Percentiles rank a stretch among this genome's conserved stretches.
These are phyloP conservation scores for Abrus pulchellus DNA, from an alignment of 306 rosid genomes.

Conservation along the genomic window DNA sequence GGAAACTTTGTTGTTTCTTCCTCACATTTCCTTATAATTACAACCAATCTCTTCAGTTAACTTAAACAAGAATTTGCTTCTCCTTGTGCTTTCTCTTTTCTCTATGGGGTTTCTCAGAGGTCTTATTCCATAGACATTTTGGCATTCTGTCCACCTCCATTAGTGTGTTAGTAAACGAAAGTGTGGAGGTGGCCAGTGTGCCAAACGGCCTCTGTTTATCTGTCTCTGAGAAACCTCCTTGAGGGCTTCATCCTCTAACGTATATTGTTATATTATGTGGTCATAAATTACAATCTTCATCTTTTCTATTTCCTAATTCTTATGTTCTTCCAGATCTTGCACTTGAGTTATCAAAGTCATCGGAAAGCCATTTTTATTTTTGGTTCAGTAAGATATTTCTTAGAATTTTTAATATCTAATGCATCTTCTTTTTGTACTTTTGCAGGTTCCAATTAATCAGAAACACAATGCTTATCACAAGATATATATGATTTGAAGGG, in stretches of 20 bases:
- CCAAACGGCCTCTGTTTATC: slow-evolving; percentile 67
- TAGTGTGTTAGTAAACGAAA: not conserved
- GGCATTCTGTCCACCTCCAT: slow-evolving; percentile 83
- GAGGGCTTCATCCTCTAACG: slow-evolving; percentile 19
- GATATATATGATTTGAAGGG: not conserved
- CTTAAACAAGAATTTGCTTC: not conserved
- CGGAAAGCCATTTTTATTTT: not conserved
- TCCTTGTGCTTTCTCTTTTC: slow-evolving; percentile 20
- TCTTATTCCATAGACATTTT: slow-evolving; percentile 67
- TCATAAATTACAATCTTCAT: not conserved
- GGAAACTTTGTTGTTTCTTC: slow-evolving; percentile 12
- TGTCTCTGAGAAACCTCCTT: slow-evolving; percentile 64
- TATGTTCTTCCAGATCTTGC: slow-evolving; percentile 1
- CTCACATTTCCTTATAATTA: not conserved
- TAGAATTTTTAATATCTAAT: slow-evolving; percentile 1
- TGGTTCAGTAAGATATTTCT: slow-evolving; percentile 1
- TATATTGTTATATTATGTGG: not conserved
- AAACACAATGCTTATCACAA: not conserved
- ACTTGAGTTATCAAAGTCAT: not conserved
- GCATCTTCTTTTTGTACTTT: slow-evolving; percentile 8
- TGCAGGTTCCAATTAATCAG: slow-evolving; percentile 43
- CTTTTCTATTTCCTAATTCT: not conserved
- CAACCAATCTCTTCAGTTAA: slow-evolving; percentile 9
- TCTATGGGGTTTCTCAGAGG: slow-evolving; percentile 65
- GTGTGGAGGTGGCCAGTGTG: slow-evolving; percentile 66